Evolutionary conservation across 345 rosid species (phyloP).

Genomic region (Sisymbrium irio): DNA sequence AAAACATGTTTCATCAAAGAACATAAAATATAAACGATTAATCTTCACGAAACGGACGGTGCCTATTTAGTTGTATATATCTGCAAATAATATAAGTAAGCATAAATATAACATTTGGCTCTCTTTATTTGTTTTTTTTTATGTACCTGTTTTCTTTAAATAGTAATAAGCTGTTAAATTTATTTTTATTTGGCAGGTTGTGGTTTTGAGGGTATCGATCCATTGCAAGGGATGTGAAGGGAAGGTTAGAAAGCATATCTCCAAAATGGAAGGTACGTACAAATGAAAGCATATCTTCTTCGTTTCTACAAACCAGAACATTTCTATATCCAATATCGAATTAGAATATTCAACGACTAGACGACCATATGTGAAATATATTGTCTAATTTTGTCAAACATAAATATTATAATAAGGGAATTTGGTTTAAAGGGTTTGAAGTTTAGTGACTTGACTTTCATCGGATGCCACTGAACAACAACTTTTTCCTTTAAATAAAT

Average conservation of each 20-base stretch:
- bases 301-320: neutral
- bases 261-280: conserved; percentile 84
- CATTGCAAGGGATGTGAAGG: conserved; percentile 98
- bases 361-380: neutral
- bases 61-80: neutral
- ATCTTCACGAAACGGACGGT: no score
- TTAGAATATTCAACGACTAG: neutral
- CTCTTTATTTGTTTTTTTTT: neutral
- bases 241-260: conserved; percentile 81
- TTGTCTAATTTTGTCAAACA: neutral
- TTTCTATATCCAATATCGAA: neutral
- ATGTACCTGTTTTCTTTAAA: neutral
- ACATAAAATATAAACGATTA: no score
- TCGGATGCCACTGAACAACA: conserved; percentile 19
- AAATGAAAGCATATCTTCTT: no score
- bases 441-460: conserved; percentile 30
- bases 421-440: conserved; percentile 16
- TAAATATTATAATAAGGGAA: neutral
- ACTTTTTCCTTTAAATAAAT: neutral
- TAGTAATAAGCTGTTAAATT: neutral
- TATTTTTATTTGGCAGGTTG: conserved; percentile 46
- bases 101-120: neutral
- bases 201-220: conserved; percentile 82
- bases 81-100: neutral
- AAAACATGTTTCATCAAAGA: no score